Base-by-base conservation (phyloP, 163 green algal species). In the Chlamydomonas reinhardtii region DNA sequence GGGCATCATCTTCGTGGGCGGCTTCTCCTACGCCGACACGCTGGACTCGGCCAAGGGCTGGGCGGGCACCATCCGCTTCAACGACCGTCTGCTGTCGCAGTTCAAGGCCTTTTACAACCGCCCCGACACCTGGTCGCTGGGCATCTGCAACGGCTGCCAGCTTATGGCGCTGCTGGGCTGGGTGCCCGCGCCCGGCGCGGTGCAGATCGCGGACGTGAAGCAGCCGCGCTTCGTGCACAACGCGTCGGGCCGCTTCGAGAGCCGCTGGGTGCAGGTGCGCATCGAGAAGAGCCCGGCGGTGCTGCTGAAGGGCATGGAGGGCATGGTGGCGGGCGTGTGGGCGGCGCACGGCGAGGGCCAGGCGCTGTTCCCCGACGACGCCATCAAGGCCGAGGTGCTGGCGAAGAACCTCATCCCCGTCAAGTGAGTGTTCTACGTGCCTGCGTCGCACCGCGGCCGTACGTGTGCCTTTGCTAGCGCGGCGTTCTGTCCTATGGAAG, bases 141-240 rank as follows among this genome's bases (percentile, higher is more conserved):
- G 98, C 80, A 92, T 99, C 39, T 99, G 98, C 96, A 99, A 99
- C 92, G 98, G 98, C 54, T 99, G 98, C 94, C 98, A 99, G 95
- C 94, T 99, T n/a, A 99, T 99, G 98, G 98, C 98, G 31, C 94
- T 99, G 80, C 95, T 99, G 69, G 98, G 98, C 73, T 99, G 96
- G 96, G 97, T 99, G 89, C 96, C 96, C 2, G 94, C 93, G 25
- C 92, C 91, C 27, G 91, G 82, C 31, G 82, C 39, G 35, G 29
- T 71, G 59, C 76, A 89, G 74, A 88, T 97, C 86, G 84, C 90
- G 4, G 97, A 98, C 91, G 66, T 84, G 37, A 69, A 91, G 74
- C 98, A 99, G 93, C 98, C 98, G 2, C 95, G 98, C 73, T 99
- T 99, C 90, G 94, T 99, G 66, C 98, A 99, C 94, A 99, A 99